Evolutionary conservation across 805 yeast genomes (phyloP), one percentile per base, ranked within the genome.

Genomic region (Wickerhamomyces mucosus): DNA sequence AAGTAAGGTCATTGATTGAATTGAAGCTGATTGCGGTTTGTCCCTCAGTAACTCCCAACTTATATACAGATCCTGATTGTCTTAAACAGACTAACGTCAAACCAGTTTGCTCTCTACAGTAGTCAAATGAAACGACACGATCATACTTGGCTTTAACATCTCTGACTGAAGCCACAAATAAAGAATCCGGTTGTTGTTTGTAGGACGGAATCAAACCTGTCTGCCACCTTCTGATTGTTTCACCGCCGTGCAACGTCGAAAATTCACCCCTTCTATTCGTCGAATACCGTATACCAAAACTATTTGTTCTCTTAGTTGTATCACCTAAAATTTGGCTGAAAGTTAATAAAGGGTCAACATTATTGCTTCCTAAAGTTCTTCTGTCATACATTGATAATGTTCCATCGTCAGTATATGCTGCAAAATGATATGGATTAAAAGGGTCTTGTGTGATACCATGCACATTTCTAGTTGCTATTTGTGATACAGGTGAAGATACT

Each of bases 1-100:
- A 57, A 4, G 77, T 60, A 21, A 81, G 54, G 33, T 78, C 84
- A 46, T 81, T 81, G 43, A 63, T 69, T 1, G 89, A 73, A 42
- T 75, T 81, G 54, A 86, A 80, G 12, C 61, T 63, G 7, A 80
- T 50, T 7, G 75, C 63, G 22, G 74, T 73, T 20, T 75, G 75
- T 30, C 80, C 69, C 48, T 82, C 89, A 1, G 63, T 56, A 0
- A 78, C 81, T 0, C 78, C 70, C 88, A 82, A 82, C 36, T 79
- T 65, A 54, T 81, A 86, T 0, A 86, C 76, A 32, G 83, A 78
- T 4, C 96, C 96, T 1, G 94, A 81, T 46, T 84, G 94, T 41
- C 96, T 64, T 80, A 88, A 79, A 53, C 96, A 86, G 18, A 88
- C 74, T 16, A 23, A 14, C 16, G 26, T 23, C 35, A 83, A 65